Conservation (phyloP, 2,329 filamentous ascomycete species). For the Fusarium sp. region DNA sequence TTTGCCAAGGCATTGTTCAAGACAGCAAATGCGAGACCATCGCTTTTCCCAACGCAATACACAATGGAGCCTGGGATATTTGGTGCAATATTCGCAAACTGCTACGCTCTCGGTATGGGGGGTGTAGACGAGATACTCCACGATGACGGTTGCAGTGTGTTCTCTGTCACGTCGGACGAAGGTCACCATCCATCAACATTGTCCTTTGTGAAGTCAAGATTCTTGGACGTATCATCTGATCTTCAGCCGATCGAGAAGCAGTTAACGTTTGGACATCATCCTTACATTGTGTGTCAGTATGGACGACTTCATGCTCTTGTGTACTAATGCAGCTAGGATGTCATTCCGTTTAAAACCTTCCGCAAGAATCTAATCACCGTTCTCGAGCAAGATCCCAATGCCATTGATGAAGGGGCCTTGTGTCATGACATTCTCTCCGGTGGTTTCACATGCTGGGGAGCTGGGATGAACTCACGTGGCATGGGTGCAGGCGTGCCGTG, state of each 20-base stretch:
- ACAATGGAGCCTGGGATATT: constrained; percentile 43
- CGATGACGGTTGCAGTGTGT: constrained; percentile 46
- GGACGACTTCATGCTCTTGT: not conserved
- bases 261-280: constrained; percentile 47
- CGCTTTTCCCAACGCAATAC: constrained; percentile 26
- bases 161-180: constrained; percentile 39
- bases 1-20: constrained; percentile 34
- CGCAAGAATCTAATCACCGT: constrained; percentile 43
- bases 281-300: constrained; percentile 43
- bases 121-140: constrained; percentile 39
- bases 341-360: constrained; percentile 47
- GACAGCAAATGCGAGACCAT: constrained; percentile 22
- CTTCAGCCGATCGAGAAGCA: constrained; percentile 46
- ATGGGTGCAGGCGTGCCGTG: constrained; percentile 53
- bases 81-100: constrained; percentile 49
- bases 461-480: constrained; percentile 38
- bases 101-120: constrained; percentile 46
- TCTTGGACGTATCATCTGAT: constrained; percentile 38
- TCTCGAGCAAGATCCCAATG: constrained; percentile 35
- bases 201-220: constrained; percentile 37
- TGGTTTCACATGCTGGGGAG: constrained; percentile 51
- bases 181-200: constrained; percentile 39
- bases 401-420: constrained; percentile 49
- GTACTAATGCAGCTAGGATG: constrained; percentile 39
- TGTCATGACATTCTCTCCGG: constrained; percentile 49